A percentile compares a stretch with the other conserved stretches of the same genome.
Conservation (phyloP, 202 grass and related monocot species). For the Brachypodium distachyon region DNA sequence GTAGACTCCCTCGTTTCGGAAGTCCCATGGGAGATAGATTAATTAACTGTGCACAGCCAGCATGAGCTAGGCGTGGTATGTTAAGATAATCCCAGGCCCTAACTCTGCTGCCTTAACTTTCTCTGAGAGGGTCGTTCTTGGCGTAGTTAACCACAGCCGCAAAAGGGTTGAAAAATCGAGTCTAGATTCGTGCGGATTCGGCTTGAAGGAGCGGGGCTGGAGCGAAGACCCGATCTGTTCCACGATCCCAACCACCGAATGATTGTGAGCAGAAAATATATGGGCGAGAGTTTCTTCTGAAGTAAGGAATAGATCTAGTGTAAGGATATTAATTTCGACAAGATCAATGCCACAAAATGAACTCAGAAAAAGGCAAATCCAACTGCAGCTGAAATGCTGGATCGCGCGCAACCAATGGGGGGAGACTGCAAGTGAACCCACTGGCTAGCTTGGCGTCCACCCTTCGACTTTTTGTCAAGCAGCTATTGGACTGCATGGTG, state of each 20-base stretch:
- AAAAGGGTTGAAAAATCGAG: constrained; percentile 12
- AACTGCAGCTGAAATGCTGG: constrained; percentile 6
- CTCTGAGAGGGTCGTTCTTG: constrained; percentile 18
- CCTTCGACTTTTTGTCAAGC: not conserved
- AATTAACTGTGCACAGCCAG: not conserved
- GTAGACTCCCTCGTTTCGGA: constrained; percentile 6
- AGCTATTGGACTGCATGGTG: not conserved
- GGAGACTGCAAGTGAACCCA: not conserved
- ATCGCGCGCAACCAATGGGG: not conserved
- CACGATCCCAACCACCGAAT: constrained; percentile 34
- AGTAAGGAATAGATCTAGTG: constrained; percentile 14
- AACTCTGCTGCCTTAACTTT: not conserved
- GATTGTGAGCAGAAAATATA: not conserved
- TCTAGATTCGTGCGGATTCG: constrained; percentile 20
- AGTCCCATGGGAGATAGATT: not conserved
- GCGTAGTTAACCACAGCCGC: constrained; percentile 25
- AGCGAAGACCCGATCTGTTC: constrained; percentile 6
- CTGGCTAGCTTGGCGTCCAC: not conserved
- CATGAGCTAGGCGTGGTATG: constrained; percentile 23
- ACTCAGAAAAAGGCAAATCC: not conserved
- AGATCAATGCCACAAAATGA: not conserved
- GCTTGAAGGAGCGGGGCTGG: not conserved
- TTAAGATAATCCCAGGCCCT: not conserved
- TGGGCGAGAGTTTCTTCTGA: not conserved
- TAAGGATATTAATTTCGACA: not conserved